These are phyloP conservation scores for Colletotrichum sp. DNA, from an alignment of 2,329 filamentous ascomycete genomes.

Conservation along the genomic window DNA sequence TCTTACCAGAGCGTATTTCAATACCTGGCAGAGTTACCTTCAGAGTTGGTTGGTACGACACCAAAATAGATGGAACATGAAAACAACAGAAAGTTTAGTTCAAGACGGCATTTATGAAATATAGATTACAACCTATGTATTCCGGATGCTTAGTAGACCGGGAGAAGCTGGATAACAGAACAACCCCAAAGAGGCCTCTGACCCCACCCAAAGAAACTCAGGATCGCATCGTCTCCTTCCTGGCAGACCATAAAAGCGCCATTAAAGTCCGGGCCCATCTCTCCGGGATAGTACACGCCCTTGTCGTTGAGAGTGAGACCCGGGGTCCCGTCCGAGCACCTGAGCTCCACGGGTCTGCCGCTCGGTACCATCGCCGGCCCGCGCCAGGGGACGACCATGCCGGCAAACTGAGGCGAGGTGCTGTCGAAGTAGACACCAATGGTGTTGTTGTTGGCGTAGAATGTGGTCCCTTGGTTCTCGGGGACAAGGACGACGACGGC, in stretches of 20 bases:
- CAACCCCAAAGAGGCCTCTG: not conserved
- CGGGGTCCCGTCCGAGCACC: not conserved
- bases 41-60: not conserved
- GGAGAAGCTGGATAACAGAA: not conserved
- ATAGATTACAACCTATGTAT: not conserved
- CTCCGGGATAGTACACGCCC: not conserved
- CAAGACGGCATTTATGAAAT: not conserved
- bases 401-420: not conserved
- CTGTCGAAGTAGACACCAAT: not conserved
- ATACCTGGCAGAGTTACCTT: not conserved
- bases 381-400: not conserved
- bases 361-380: not conserved
- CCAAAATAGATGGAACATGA: accelerated
- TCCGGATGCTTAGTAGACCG: not conserved
- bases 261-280: not conserved
- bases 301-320: not conserved
- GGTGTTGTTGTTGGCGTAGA: not conserved
- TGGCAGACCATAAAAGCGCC: not conserved
- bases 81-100: not conserved
- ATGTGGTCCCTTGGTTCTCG: not conserved
- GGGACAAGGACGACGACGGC: not conserved
- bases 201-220: not conserved
- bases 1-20: not conserved
- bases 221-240: not conserved
- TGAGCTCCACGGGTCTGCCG: not conserved